Conservation (phyloP, 441 rosid genomes). For the Croton setiger region DNA sequence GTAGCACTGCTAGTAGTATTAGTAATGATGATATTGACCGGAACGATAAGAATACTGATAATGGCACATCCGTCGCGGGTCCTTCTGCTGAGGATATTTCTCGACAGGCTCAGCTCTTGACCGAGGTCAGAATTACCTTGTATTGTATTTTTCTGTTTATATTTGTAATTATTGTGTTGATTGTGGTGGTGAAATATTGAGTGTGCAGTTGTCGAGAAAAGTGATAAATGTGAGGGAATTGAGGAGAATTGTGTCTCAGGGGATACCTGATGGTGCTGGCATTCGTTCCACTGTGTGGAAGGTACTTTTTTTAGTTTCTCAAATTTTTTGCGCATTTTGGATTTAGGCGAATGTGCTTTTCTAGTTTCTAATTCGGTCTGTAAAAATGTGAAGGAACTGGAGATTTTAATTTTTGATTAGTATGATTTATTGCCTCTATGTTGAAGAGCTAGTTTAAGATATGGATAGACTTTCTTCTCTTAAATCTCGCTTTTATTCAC, state of each 20-base stretch:
- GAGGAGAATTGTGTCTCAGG: conserved; percentile 78
- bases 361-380: not conserved
- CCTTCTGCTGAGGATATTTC: conserved; percentile 68
- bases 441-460: not conserved
- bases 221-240: conserved; percentile 74
- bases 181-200: conserved; percentile 16
- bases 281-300: conserved; percentile 93
- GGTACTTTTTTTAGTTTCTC: conserved; percentile 42
- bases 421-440: not conserved
- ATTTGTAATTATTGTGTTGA: conserved; percentile 1
- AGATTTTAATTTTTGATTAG: not conserved
- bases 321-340: not conserved
- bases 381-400: conserved; percentile 2
- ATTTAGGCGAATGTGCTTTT: not conserved
- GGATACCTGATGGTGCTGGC: conserved; percentile 80
- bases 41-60: conserved; percentile 24
- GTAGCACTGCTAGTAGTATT: conserved; percentile 16
- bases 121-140: conserved; percentile 51
- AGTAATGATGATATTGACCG: not conserved
- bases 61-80: conserved; percentile 32
- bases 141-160: not conserved
- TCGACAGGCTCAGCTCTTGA: conserved; percentile 73
- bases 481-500: too few species aligned
- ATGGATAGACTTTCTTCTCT: too few species aligned
- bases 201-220: conserved; percentile 69